A percentile compares a stretch with the other conserved stretches of the same genome.
Conservation (phyloP, 306 rosid genomes). For the Glycine soja region DNA sequence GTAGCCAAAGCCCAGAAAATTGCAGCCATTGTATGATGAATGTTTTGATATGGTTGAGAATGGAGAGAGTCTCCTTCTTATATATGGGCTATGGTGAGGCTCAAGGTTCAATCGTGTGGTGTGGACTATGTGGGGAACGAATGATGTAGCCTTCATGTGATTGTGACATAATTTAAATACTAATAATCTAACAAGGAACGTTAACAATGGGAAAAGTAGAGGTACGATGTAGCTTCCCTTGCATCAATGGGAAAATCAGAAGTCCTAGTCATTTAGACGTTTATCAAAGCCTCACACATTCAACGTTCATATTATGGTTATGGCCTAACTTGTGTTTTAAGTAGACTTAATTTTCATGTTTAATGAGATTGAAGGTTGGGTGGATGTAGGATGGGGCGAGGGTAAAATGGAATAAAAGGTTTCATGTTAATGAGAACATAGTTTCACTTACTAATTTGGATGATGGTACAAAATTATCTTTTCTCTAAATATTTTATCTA, state of each 20-base stretch:
- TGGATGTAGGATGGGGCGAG: slow-evolving; percentile 30
- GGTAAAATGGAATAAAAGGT: not conserved
- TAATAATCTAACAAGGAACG: slow-evolving; percentile 48
- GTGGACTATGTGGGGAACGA: slow-evolving; percentile 46
- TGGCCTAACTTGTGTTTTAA: slow-evolving; percentile 27
- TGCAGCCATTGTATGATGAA: slow-evolving; percentile 44
- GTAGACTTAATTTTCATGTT: slow-evolving; percentile 9
- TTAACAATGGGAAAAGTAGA: not conserved
- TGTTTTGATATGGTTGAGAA: slow-evolving; percentile 12
- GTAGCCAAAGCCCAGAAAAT: slow-evolving; percentile 39
- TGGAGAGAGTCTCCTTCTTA: slow-evolving; percentile 33
- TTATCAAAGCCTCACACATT: not conserved
- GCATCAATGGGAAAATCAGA: not conserved
- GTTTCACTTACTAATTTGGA: slow-evolving; percentile 19
- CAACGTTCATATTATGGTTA: not conserved
- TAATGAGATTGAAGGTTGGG: slow-evolving; percentile 25
- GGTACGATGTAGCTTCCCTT: slow-evolving; percentile 2
- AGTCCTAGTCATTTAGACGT: not conserved
- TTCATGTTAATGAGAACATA: slow-evolving; percentile 13
- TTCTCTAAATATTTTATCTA: slow-evolving; percentile 39
- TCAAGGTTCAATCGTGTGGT: slow-evolving; percentile 35
- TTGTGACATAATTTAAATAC: slow-evolving; percentile 44
- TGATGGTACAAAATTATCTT: not conserved
- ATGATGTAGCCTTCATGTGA: slow-evolving; percentile 58
- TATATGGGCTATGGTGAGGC: slow-evolving; percentile 44